Base-by-base conservation (phyloP, 2,329 filamentous ascomycete species). In the Tolypocladium pustulatum region DNA sequence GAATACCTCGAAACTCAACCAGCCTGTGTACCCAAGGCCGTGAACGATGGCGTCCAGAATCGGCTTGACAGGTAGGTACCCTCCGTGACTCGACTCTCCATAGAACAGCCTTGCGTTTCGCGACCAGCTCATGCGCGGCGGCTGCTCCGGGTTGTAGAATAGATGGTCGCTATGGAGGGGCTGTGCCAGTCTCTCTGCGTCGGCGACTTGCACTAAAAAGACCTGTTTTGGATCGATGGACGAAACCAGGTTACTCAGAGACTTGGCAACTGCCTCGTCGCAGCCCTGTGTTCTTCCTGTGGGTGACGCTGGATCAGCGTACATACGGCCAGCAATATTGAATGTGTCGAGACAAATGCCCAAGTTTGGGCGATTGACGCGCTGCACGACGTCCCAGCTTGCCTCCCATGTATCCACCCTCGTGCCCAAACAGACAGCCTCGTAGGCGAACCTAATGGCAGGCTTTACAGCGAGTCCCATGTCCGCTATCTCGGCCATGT, bases 321-420 rank as follows among this genome's bases (percentile, higher is more conserved):
- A 92, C 60, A 90, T 81, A 7, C 84, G 75, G 0, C 83, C 88
- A 0, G 87, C 82, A 60, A 92, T 87, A 70, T 92, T 90, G 74
- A 90, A 92, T 0, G 85, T 90, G 71, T 92, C 89, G 30, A 92
- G 77, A 67, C 88, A 91, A 46, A 91, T 75, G 9, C 89, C 89
- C 67, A 92, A 90, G 71, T 92, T 92, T 10, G 79, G 71, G 9
- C 87, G 72, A 69, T 89, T 77, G 34, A 91, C 87, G 3, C 73
- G 74, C 64, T 78, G 72, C 0, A 91, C 83, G 2, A 91, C 75
- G 8, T 86, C 81, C 86, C 87, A 93, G 63, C 81, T 83, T 13
- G 76, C 73, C 68, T 91, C 88, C 89, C 89, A 93, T 0, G 78
- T 84, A 67, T 90, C 79, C 59, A 86, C 76, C 57, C 83, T 78